These are phyloP conservation scores for Madurella mycetomatis DNA, from an alignment of 2,329 filamentous ascomycete genomes.

Conservation along the genomic window DNA sequence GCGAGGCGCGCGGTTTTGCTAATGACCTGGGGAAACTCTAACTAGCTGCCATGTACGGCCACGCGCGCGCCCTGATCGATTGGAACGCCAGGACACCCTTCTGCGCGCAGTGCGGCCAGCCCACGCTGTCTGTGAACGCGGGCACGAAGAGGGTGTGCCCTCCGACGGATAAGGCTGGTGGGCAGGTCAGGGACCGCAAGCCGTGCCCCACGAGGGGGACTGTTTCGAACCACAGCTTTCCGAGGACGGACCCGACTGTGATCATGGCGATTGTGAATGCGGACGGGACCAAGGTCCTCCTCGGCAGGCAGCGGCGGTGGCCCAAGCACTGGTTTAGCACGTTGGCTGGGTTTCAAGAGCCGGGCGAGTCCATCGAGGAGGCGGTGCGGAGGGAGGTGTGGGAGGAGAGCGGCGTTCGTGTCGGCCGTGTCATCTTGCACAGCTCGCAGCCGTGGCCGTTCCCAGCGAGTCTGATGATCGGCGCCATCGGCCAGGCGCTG, in stretches of 20 bases:
- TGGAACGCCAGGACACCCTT: conserved; percentile 94
- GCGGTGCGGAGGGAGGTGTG: conserved; percentile 78
- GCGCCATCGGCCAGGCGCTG: conserved; percentile 78
- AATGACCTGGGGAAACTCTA: conserved; percentile 32
- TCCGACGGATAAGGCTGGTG: conserved; percentile 57
- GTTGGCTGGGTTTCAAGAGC: conserved; percentile 81
- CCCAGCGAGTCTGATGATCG: conserved; percentile 80
- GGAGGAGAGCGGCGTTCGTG: conserved; percentile 75
- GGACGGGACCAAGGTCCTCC: conserved; percentile 71
- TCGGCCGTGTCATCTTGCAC: conserved; percentile 76
- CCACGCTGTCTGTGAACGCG: conserved; percentile 72
- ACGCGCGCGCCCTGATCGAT: conserved; percentile 81
- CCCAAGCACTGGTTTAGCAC: conserved; percentile 84
- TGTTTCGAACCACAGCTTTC: conserved; percentile 87
- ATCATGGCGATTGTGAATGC: conserved; percentile 88
- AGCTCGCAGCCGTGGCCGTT: conserved; percentile 86
- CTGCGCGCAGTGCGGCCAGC: conserved; percentile 82
- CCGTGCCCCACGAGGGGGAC: conserved; percentile 78
- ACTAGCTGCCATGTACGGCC: conserved; percentile 90
- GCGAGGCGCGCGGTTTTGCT: background rate
- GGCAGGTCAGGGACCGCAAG: conserved; percentile 49
- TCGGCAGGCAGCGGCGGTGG: conserved; percentile 81
- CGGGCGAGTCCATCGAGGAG: conserved; percentile 80
- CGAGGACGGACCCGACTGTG: conserved; percentile 87
- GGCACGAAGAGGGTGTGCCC: conserved; percentile 80